Evolutionary conservation across 2,329 filamentous ascomycete species (phyloP).

Genomic region (Coleophoma cylindrospora): DNA sequence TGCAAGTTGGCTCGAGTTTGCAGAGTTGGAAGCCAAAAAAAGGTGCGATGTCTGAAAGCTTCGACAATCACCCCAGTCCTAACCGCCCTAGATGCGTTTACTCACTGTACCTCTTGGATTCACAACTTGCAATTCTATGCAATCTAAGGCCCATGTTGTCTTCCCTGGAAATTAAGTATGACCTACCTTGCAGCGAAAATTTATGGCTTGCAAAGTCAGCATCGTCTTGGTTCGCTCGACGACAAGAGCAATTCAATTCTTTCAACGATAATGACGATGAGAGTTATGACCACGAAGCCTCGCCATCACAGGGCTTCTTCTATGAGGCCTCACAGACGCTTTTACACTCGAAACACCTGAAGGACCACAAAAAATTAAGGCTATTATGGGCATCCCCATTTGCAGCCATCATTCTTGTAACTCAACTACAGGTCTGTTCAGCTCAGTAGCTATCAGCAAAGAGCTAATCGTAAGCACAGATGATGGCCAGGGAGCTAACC

Average conservation of each 20-base stretch:
- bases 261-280: constrained; percentile 5
- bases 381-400: constrained; percentile 5
- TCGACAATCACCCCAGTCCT: not conserved
- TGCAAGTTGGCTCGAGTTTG: constrained; percentile 3
- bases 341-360: constrained; percentile 1
- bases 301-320: constrained; percentile 6
- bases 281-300: constrained; percentile 1
- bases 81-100: constrained; percentile 4
- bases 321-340: constrained; percentile 5
- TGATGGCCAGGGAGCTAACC: constrained; percentile 5
- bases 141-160: constrained; percentile 4
- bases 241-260: constrained; percentile 3
- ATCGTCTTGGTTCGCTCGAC: not conserved
- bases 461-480: not conserved
- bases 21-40: constrained; percentile 2
- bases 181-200: constrained; percentile 4
- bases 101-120: constrained; percentile 5
- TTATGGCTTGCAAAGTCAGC: constrained; percentile 5
- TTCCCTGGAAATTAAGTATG: constrained; percentile 6
- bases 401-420: constrained; percentile 5
- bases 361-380: constrained; percentile 1
- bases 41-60: not conserved
- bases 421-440: not conserved
- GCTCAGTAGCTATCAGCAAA: too few species aligned
- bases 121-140: constrained; percentile 5